A percentile compares a stretch with the other conserved stretches of the same genome.
Conservation (phyloP, 164 flowering plant species). For the Buxus sempervirens region DNA sequence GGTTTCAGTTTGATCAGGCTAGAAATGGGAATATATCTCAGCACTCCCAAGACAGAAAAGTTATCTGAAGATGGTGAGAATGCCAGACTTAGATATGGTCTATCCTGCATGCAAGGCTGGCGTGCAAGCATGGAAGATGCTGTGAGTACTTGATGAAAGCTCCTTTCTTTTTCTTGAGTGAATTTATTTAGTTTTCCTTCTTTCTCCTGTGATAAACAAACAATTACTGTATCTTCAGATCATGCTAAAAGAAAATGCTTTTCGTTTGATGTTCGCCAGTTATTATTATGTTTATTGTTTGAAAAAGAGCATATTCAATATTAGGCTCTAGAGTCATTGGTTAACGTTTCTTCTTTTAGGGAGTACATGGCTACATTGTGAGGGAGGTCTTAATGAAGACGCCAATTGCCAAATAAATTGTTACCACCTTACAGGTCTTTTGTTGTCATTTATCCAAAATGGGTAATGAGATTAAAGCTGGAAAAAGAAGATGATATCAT, state of each 20-base stretch:
- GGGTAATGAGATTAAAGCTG: not conserved
- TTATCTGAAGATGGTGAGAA: constrained; percentile 73
- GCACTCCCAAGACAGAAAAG: constrained; percentile 76
- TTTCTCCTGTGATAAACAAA: not conserved
- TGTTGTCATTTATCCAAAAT: not conserved
- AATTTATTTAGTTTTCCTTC: not conserved
- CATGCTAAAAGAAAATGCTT: not conserved
- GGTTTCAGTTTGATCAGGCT: constrained; percentile 16
- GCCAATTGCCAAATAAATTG: too few species aligned
- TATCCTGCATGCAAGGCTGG: constrained; percentile 91
- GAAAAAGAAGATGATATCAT: not conserved
- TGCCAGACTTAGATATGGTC: constrained; percentile 51
- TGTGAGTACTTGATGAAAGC: constrained; percentile 40
- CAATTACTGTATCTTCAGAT: not conserved
- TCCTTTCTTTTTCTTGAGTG: not conserved
- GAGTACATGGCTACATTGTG: too few species aligned
- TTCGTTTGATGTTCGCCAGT: not conserved
- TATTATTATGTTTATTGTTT: too few species aligned
- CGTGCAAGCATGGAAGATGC: constrained; percentile 89
- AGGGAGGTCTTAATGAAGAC: too few species aligned
- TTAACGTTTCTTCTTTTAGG: too few species aligned
- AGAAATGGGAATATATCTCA: constrained; percentile 71
- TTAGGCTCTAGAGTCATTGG: too few species aligned
- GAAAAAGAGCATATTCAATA: too few species aligned
- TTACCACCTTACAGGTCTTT: too few species aligned